Percentiles rank a stretch among this genome's conserved stretches.
phyloP scores from a whole-genome alignment of 345 rosid genomes.

The Bruguiera sexangula region DNA sequence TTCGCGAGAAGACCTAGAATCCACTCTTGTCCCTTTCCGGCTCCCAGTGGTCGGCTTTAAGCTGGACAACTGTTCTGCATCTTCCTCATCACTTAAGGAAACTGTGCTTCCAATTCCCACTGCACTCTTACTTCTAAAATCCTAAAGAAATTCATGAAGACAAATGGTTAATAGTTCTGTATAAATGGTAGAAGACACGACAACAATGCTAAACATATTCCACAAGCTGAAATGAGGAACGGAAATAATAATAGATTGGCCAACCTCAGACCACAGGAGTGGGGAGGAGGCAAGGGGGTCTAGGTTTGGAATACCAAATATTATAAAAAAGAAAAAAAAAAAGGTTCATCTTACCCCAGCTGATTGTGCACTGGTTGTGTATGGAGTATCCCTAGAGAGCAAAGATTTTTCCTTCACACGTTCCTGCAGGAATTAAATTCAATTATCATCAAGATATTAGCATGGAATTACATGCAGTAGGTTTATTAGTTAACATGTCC shows the following conservation, averaged over 20 bases:
- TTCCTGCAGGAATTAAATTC: slow-evolving; percentile 42
- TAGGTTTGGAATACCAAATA: neutral
- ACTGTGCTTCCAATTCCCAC: slow-evolving; percentile 53
- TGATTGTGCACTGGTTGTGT: slow-evolving; percentile 47
- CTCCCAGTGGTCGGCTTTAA: slow-evolving; percentile 52
- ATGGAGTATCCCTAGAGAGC: slow-evolving; percentile 51
- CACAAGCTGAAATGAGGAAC: too few relatives aligned
- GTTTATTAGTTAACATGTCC: neutral
- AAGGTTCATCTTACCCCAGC: slow-evolving; percentile 46
- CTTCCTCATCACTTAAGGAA: slow-evolving; percentile 94
- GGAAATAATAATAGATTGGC: too few relatives aligned
- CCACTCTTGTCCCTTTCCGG: slow-evolving; percentile 50
- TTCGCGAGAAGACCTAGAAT: slow-evolving; percentile 42
- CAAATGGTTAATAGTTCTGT: slow-evolving; percentile 10
- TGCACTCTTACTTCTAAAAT: slow-evolving; percentile 39
- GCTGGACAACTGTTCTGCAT: slow-evolving; percentile 47
- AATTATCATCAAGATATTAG: neutral
- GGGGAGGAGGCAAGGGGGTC: too few relatives aligned
- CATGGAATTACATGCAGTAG: neutral
- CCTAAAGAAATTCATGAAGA: slow-evolving; percentile 39
- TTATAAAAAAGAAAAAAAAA: neutral
- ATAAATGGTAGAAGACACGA: neutral
- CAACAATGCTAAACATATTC: too few relatives aligned
- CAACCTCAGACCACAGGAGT: too few relatives aligned
- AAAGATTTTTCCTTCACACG: slow-evolving; percentile 82